Base-by-base conservation (phyloP, 192 early-diverging fungal species). In the Pilaira anomala region DNA sequence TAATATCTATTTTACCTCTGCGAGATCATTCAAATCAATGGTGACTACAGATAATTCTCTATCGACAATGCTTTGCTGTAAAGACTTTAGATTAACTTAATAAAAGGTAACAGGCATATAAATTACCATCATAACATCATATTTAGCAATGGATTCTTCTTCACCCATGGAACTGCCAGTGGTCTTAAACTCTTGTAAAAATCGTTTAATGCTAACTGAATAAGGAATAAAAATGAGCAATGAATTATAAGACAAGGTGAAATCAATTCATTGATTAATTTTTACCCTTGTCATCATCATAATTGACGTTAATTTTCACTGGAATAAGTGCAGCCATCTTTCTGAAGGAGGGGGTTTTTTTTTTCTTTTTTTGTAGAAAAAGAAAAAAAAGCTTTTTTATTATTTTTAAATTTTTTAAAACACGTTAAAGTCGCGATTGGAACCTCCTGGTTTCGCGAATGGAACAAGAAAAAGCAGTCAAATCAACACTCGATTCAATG, bases 21-120 rank as follows among this genome's bases (percentile, higher is more conserved):
- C 69, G 69, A 92, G 72, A 61, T 92, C 90, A 68, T 89, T 87
- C 29, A 92, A 66, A 40, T 88, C 80, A 42, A 92, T 57, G 21
- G 79, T 77, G 12, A 92, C 64, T 28, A 82, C 74, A 65, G 84
- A 79, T 46, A 79, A 69, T 21, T 76, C 71, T 41, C 87, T 78
- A 73, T 92, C 76, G 7, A 85, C 81, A 57, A 92, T 76, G 33
- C 69, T 62, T 81, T 89, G 86, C 84, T 86, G 62, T 56, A 41
- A 3, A 65, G 8, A 29, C n/a, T n/a, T n/a, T n/a, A n/a, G 22
- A n/a, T 22, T 52, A 28, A 9, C 40, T 28, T n/a, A 29, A 25
- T 18, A 25, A 41, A 21, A 16, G 21, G 6, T 13, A 42, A 46
- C 24, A 30, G 7, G 19, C 29, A 53, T 33, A 16, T 36, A 13